A percentile compares a stretch with the other conserved stretches of the same genome.
Evolutionary conservation across 2,329 filamentous ascomycete species (phyloP).

Genomic region (Rosellinia necatrix): DNA sequence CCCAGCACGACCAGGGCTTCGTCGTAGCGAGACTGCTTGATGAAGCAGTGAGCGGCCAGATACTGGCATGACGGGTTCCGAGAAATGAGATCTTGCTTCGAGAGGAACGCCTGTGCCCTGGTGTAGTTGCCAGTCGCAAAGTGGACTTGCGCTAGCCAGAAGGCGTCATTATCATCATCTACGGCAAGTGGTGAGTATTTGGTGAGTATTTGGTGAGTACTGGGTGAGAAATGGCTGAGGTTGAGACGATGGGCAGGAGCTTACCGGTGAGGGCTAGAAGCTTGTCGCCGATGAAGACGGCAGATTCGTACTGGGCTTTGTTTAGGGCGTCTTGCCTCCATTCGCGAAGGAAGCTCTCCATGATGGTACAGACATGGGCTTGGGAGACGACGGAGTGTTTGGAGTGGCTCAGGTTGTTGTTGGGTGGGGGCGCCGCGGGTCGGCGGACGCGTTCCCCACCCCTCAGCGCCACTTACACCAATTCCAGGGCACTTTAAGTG

Average conservation of each 20-base stretch:
- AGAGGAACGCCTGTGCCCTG: conserved; percentile 83
- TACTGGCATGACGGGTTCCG: conserved; percentile 89
- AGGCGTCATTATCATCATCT: conserved; percentile 94
- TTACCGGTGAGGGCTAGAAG: conserved; percentile 89
- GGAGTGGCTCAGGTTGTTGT: conserved; percentile 8
- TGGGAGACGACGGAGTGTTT: conserved; percentile 9
- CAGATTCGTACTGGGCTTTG: conserved; percentile 94
- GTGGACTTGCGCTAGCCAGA: conserved; percentile 97
- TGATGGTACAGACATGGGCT: conserved; percentile 44
- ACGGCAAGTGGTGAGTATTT: conserved; percentile 26
- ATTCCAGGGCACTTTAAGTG: background rate
- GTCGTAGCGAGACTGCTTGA: conserved; percentile 88
- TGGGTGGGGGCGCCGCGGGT: conserved; percentile 10
- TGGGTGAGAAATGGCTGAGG: background rate
- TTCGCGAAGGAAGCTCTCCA: conserved; percentile 92
- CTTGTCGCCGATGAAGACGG: conserved; percentile 97
- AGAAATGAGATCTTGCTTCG: conserved; percentile 78
- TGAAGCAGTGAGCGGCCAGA: conserved; percentile 88
- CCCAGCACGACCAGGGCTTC: conserved; percentile 86
- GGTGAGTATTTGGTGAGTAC: no score
- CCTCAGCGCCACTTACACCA: background rate
- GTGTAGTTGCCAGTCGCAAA: conserved; percentile 96
- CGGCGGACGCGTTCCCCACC: background rate
- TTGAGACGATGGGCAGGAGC: conserved; percentile 43
- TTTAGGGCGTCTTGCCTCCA: conserved; percentile 96